These are phyloP conservation scores for Jaenimonas drosophilae DNA, from an alignment of 208 protist genomes.

Conservation along the genomic window DNA sequence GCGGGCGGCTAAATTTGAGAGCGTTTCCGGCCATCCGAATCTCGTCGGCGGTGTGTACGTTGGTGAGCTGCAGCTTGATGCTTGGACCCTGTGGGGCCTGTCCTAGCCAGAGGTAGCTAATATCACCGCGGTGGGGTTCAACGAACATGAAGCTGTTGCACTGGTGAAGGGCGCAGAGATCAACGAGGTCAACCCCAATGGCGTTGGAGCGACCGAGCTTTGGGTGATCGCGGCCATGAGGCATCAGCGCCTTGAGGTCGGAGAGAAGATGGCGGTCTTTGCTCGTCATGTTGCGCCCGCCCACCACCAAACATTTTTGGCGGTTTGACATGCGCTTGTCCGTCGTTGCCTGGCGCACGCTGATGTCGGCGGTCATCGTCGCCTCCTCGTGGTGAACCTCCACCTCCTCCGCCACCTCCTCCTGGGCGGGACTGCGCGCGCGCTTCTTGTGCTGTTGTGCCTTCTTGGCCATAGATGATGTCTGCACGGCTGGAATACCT, in stretches of 20 bases:
- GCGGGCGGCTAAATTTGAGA: slow-evolving; percentile 94
- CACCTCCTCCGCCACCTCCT: not conserved
- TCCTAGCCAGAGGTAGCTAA: slow-evolving; percentile 93
- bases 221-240: slow-evolving; percentile 90
- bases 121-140: slow-evolving; percentile 81
- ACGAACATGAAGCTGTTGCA: slow-evolving; percentile 93
- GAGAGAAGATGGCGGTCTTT: slow-evolving; percentile 91
- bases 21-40: slow-evolving; percentile 98
- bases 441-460: slow-evolving; percentile 15
- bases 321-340: slow-evolving; percentile 87
- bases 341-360: slow-evolving; percentile 34
- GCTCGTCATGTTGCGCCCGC: slow-evolving; percentile 83
- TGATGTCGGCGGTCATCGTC: slow-evolving; percentile 49
- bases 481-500: not conserved
- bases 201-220: slow-evolving; percentile 80
- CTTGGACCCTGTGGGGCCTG: slow-evolving; percentile 91
- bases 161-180: slow-evolving; percentile 87
- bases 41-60: slow-evolving; percentile 97
- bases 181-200: slow-evolving; percentile 64
- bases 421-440: slow-evolving; percentile 6
- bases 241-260: slow-evolving; percentile 90
- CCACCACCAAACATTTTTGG: slow-evolving; percentile 91
- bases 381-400: slow-evolving; percentile 11
- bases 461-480: not conserved
- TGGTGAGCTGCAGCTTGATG: slow-evolving; percentile 92